Conservation (phyloP, 2,329 filamentous ascomycete genomes). For the Diaporthe longicolla region DNA sequence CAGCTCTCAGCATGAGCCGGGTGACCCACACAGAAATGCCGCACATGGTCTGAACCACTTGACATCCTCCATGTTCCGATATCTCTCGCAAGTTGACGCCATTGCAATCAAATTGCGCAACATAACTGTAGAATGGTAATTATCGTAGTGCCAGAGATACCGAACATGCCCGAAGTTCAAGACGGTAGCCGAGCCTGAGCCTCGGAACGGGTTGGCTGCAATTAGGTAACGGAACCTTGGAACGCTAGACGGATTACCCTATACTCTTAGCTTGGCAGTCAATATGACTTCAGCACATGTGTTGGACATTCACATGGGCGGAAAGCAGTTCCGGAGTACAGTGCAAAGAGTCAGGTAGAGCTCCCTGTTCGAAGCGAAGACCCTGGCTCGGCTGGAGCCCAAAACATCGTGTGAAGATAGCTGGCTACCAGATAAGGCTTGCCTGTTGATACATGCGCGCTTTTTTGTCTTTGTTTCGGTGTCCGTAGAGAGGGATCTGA, state of each 20-base stretch:
- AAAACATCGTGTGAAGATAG: conserved; percentile 23
- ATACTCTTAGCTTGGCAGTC: not conserved
- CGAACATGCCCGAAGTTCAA: conserved; percentile 4
- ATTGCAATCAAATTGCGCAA: conserved; percentile 2
- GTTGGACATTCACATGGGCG: conserved; percentile 7
- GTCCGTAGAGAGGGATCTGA: not conserved
- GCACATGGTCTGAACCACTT: not conserved
- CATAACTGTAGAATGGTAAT: not conserved
- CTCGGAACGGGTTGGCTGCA: conserved; percentile 8
- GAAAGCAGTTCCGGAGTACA: not conserved
- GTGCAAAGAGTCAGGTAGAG: conserved; percentile 20
- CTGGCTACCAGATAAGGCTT: conserved; percentile 11
- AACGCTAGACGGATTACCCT: not conserved
- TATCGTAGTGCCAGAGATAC: not conserved
- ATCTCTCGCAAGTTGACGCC: conserved; percentile 3
- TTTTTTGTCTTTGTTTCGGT: conserved; percentile 28
- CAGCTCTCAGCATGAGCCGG: conserved; percentile 4
- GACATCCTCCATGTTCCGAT: not conserved
- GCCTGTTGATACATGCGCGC: not conserved
- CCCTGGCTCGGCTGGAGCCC: not conserved
- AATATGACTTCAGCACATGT: conserved; percentile 6
- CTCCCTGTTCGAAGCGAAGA: not conserved
- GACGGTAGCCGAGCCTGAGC: not conserved
- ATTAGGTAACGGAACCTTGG: not conserved
- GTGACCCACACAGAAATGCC: conserved; percentile 29